Percentiles rank a stretch among this genome's conserved stretches.
Evolutionary conservation across 192 early-diverging fungal species (phyloP).

Genomic region (Martensiomyces pterosporus): DNA sequence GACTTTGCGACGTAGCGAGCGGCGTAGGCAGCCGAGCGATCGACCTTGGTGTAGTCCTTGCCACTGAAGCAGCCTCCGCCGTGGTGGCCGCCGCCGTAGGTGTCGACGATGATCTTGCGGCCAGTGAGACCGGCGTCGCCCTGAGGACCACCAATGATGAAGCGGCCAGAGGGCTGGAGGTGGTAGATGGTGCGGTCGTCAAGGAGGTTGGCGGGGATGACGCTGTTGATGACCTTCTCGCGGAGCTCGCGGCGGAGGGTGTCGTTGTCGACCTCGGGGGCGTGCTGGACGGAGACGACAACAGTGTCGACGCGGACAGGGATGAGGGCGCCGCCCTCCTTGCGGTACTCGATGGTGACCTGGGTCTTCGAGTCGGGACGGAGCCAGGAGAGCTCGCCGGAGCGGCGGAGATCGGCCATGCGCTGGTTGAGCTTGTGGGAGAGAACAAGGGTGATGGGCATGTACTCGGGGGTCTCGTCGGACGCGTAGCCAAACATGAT

Average conservation of each 20-base stretch:
- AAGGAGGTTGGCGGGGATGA: constrained; percentile 89
- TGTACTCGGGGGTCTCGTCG: constrained; percentile 98
- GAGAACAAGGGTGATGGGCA: constrained; percentile 93
- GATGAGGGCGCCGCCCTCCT: constrained; percentile 89
- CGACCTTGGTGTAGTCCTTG: constrained; percentile 99
- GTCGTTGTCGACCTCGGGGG: constrained; percentile 80
- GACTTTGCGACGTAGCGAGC: constrained; percentile 99
- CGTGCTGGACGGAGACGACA: constrained; percentile 97
- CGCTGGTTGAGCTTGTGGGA: constrained; percentile 98
- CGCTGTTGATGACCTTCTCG: constrained; percentile 89
- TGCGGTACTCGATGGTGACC: constrained; percentile 98
- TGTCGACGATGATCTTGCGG: constrained; percentile 86
- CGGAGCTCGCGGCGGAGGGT: constrained; percentile 79
- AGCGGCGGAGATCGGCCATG: constrained; percentile 92
- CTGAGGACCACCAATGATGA: constrained; percentile 99
- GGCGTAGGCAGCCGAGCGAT: constrained; percentile 96
- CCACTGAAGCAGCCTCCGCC: constrained; percentile 99
- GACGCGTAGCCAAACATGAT: constrained; percentile 94
- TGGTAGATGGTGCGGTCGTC: constrained; percentile 90
- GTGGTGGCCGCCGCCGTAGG: constrained; percentile 92
- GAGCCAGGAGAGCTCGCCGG: constrained; percentile 86
- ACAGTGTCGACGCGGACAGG: constrained; percentile 95
- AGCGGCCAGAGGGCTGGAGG: constrained; percentile 96
- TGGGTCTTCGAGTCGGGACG: constrained; percentile 99
- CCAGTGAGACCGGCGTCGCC: constrained; percentile 99